Evolutionary conservation across 768 basidiomycete genomes (phyloP), one percentile per base, ranked within the genome.

Genomic region (Macrolepiota fuliginosa): DNA sequence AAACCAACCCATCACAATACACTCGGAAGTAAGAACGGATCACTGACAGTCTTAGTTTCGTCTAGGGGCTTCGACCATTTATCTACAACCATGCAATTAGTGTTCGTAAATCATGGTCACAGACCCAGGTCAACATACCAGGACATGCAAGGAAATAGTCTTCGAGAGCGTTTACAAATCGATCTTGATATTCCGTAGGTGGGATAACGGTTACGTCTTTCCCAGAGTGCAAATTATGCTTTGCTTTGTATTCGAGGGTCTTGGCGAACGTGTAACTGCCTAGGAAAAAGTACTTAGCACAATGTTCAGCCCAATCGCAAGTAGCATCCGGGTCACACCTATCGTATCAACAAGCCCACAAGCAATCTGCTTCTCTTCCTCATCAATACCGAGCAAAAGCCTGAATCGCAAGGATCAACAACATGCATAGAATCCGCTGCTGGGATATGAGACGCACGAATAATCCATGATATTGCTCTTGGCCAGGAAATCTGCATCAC

Each of bases 301-400:
- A 55, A 49, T 51, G 17, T 19, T n/a, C n/a, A n/a, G n/a, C 2
- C 3, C 10, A 19, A 45, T 9, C 39, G 15, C n/a, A 17, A 45
- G n/a, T 6, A 45, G 3, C 9, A 45, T 15, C 6, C 19, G 42
- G 1, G n/a, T 3, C 71, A 32, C 61, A 83, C 87, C 92, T 25
- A 94, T 92, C 0, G 91, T 92, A 69, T 94, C 92, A 9, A 94
- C 91, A 1, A 94, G 79, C 0, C 92, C 91, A 64, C 89, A 91
- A 29, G 82, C 83, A 57, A 93, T 86, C 68, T 89, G 81, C 67
- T 85, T 88, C 61, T 75, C 77, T 59, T 82, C 79, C 56, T 85
- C 81, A 65, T 92, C 88, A 9, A 94, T 77, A 7, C 91, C 91
- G 1, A 94, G 79, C 4, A 94, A 78, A 24, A 94, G 80, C 9